A percentile compares a stretch with the other conserved stretches of the same genome.
phyloP scores from a whole-genome alignment of 106 monocot species.

The Triglochin maritima region DNA sequence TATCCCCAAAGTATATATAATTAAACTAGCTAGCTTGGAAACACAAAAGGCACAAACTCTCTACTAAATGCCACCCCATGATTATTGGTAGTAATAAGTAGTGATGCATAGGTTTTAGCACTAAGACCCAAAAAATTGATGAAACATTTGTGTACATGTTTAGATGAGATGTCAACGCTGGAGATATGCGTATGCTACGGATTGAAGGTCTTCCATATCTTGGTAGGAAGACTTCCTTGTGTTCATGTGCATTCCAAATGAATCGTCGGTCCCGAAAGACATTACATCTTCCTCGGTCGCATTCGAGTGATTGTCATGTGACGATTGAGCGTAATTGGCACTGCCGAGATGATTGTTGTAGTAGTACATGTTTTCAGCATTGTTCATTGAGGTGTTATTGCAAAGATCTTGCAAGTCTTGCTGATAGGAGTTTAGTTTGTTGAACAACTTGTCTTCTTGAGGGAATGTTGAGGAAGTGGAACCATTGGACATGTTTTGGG shows the following conservation, averaged over 20 bases:
- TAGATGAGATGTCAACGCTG: slow-evolving; percentile 8
- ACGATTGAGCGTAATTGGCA: slow-evolving; percentile 11
- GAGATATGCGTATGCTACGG: slow-evolving; percentile 35
- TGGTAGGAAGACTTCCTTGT: slow-evolving; percentile 9
- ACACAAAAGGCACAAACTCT: too few species aligned
- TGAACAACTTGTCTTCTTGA: slow-evolving; percentile 17
- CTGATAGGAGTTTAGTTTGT: slow-evolving; percentile 16
- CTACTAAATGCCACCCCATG: too few species aligned
- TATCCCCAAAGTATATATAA: background rate
- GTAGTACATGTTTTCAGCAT: slow-evolving; percentile 13
- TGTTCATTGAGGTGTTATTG: slow-evolving; percentile 3
- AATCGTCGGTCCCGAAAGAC: slow-evolving; percentile 16
- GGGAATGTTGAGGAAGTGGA: slow-evolving; percentile 13
- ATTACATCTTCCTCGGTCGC: slow-evolving; percentile 7
- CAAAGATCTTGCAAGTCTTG: slow-evolving; percentile 18
- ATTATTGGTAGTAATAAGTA: too few species aligned
- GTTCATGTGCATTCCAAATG: slow-evolving; percentile 5
- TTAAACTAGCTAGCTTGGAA: background rate
- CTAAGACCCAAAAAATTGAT: slow-evolving; percentile 2
- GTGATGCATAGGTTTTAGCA: background rate
- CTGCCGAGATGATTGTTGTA: slow-evolving; percentile 8
- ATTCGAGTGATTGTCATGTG: slow-evolving; percentile 10
- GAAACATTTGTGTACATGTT: slow-evolving; percentile 2
- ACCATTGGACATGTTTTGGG: slow-evolving; percentile 18
- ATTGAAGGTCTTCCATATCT: slow-evolving; percentile 45